These are phyloP conservation scores for Sphagnurus paluster DNA, from an alignment of 1,284 basidiomycete genomes.

Conservation along the genomic window DNA sequence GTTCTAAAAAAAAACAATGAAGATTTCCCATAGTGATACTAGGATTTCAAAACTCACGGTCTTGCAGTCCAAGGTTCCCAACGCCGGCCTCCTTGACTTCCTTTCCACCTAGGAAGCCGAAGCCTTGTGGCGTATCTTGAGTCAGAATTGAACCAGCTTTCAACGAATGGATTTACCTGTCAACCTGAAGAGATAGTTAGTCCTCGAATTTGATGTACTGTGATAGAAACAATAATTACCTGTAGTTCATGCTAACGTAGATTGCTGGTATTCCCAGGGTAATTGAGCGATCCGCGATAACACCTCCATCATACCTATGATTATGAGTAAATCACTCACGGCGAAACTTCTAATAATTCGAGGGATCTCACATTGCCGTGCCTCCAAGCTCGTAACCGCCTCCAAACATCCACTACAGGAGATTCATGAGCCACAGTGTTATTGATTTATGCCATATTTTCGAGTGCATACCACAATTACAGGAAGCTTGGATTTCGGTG, in stretches of 20 bases:
- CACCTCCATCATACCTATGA: too few species aligned
- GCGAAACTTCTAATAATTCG: too few species aligned
- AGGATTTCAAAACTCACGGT: slow-evolving; percentile 36
- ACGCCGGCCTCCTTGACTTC: slow-evolving; percentile 48
- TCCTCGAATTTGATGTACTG: too few species aligned
- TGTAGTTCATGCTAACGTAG: too few species aligned
- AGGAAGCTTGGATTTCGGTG: slow-evolving; percentile 44
- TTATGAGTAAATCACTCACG: too few species aligned
- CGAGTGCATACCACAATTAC: slow-evolving; percentile 51
- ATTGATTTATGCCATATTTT: neutral
- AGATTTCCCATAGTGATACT: neutral
- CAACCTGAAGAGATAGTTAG: neutral
- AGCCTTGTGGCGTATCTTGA: slow-evolving; percentile 18
- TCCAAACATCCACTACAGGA: slow-evolving; percentile 52
- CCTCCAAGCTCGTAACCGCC: slow-evolving; percentile 46
- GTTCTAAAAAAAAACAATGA: slow-evolving; percentile 35
- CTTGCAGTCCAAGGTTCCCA: slow-evolving; percentile 52
- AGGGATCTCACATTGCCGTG: slow-evolving; percentile 33
- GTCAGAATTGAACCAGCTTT: neutral
- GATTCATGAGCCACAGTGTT: neutral
- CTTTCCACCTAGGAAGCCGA: slow-evolving; percentile 45
- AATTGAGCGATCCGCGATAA: too few species aligned
- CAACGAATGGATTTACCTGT: neutral
- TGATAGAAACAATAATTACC: too few species aligned
- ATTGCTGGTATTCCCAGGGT: too few species aligned